Conservation (phyloP, 139 green algal species). For the Diplosphaera chodatii region DNA sequence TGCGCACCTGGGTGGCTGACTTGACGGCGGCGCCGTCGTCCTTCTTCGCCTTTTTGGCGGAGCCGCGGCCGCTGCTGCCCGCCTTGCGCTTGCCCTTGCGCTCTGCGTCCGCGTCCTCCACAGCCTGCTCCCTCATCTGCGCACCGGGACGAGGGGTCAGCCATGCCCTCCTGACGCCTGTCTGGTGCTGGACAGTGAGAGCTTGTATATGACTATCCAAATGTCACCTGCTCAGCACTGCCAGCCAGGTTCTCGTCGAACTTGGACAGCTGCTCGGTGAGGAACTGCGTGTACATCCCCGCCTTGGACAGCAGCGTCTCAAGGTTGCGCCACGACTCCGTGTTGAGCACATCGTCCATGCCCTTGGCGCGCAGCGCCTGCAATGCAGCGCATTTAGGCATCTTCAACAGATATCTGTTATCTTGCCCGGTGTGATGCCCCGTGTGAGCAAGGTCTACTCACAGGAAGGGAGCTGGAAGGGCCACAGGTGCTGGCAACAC, state of each 20-base stretch:
- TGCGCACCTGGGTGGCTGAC: constrained; percentile 1
- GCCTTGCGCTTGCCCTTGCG: constrained; percentile 19
- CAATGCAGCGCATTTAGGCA: too few species aligned
- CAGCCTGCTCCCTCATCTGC: constrained; percentile 4
- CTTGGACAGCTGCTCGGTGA: constrained; percentile 70
- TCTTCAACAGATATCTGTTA: too few species aligned
- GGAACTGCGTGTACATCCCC: constrained; percentile 79
- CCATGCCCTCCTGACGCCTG: too few species aligned
- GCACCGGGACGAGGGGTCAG: neutral
- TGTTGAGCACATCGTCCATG: neutral
- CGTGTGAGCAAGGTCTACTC: too few species aligned
- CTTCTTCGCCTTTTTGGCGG: constrained; percentile 20
- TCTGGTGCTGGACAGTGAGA: too few species aligned
- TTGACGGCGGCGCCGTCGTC: constrained; percentile 11
- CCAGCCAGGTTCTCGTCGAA: constrained; percentile 18
- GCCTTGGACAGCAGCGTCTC: constrained; percentile 68
- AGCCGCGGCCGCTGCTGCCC: constrained; percentile 8
- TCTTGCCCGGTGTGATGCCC: too few species aligned
- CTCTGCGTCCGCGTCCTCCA: constrained; percentile 6
- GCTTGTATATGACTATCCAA: too few species aligned
- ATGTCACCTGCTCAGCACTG: constrained; percentile 2
- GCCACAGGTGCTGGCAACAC: too few species aligned
- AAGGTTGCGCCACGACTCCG: constrained; percentile 39
- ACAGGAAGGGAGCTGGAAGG: too few species aligned
- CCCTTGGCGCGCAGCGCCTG: neutral